A percentile compares a stretch with the other conserved stretches of the same genome.
Evolutionary conservation across 441 rosid genomes (phyloP).

Genomic region (California macrophylla): DNA sequence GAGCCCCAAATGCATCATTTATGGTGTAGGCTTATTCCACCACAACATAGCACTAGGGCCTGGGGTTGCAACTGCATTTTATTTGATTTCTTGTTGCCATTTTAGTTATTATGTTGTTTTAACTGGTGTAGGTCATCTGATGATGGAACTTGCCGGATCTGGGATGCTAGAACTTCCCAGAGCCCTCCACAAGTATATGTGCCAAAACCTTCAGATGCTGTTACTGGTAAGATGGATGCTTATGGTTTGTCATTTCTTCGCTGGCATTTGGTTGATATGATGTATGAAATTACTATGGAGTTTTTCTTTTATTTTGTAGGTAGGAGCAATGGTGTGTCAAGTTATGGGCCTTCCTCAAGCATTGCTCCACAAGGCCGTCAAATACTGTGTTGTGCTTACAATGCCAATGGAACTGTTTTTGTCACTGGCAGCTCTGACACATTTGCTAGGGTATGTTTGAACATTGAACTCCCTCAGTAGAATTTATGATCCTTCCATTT

Average conservation of each 20-base stretch:
- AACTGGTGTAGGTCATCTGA: conserved; percentile 71
- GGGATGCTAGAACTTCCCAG: conserved; percentile 86
- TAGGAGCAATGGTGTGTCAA: conserved; percentile 40
- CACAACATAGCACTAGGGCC: conserved; percentile 10
- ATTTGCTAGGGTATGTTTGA: conserved; percentile 74
- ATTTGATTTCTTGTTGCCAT: conserved; percentile 12
- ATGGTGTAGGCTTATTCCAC: conserved; percentile 7
- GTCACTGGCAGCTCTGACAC: conserved; percentile 99
- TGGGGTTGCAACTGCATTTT: conserved; percentile 4
- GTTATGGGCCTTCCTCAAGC: conserved; percentile 49
- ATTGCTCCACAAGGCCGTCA: conserved; percentile 58
- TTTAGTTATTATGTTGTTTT: conserved; percentile 20
- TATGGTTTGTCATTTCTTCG: conserved; percentile 11
- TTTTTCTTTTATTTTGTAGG: conserved; percentile 35
- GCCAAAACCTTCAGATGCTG: conserved; percentile 69
- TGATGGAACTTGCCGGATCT: conserved; percentile 98
- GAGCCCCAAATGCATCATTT: conserved; percentile 7
- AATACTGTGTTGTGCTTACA: conserved; percentile 87
- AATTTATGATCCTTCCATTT: conserved; percentile 5
- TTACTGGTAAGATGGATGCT: conserved; percentile 40
- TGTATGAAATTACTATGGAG: neutral
- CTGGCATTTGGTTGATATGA: conserved; percentile 1
- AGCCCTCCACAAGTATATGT: conserved; percentile 60
- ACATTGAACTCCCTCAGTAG: conserved; percentile 22
- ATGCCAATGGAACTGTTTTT: conserved; percentile 91